These are phyloP conservation scores for Chaetomium tenue DNA, from an alignment of 495 filamentous ascomycete genomes.

Conservation along the genomic window DNA sequence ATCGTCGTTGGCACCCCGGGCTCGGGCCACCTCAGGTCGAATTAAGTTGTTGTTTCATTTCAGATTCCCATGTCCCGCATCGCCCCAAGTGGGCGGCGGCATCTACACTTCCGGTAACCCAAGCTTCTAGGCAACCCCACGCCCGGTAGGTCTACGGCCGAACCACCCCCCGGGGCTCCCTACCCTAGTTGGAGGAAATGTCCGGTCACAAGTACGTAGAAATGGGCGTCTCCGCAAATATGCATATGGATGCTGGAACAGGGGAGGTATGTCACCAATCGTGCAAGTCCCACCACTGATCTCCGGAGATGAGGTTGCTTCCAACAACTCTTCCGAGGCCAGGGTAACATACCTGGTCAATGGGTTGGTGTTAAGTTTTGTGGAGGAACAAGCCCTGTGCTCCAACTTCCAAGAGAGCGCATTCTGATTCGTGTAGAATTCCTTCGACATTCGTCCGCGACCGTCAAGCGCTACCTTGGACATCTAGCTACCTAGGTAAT, in stretches of 20 bases:
- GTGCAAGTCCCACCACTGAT: conserved; percentile 2
- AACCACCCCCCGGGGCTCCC: too few relatives aligned
- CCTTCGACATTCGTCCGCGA: not conserved
- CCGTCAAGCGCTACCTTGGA: not conserved
- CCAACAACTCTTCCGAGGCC: too few relatives aligned
- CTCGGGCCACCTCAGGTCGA: too few relatives aligned
- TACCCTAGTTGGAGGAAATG: too few relatives aligned
- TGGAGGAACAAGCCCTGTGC: not conserved
- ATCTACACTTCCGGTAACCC: not conserved
- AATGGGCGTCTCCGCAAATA: not conserved
- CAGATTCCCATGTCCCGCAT: not conserved
- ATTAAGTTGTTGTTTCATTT: too few relatives aligned
- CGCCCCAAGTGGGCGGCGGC: conserved; percentile 9
- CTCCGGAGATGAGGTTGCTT: not conserved
- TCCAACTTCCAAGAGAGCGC: not conserved
- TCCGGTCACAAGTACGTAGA: not conserved
- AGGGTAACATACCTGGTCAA: not conserved
- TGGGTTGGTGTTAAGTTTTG: not conserved
- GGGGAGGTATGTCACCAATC: too few relatives aligned
- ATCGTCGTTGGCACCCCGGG: not conserved
- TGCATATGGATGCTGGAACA: not conserved
- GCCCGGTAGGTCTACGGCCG: not conserved
- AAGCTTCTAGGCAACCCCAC: not conserved
- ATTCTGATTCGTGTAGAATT: conserved; percentile 14
- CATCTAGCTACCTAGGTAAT: too few relatives aligned